Conservation (phyloP, 805 yeast species). For the Candida manassasensis region DNA sequence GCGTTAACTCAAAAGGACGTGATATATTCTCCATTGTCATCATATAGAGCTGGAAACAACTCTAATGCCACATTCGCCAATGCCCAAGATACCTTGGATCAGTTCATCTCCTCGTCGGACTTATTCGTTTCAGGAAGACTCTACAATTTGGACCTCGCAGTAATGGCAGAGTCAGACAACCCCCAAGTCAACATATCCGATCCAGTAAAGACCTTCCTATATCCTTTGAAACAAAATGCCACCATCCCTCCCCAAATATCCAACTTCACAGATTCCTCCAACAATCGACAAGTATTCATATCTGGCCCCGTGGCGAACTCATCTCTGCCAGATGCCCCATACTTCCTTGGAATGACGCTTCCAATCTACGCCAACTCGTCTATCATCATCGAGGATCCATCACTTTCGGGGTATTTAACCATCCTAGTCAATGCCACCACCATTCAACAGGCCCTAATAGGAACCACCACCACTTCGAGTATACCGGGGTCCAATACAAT, state of each 20-base stretch:
- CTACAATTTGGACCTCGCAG: slow-evolving; percentile 55
- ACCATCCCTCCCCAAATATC: slow-evolving; percentile 42
- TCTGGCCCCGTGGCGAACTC: slow-evolving; percentile 61
- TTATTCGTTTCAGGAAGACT: slow-evolving; percentile 59
- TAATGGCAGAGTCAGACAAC: slow-evolving; percentile 38
- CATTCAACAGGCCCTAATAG: slow-evolving; percentile 26
- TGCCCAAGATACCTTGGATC: slow-evolving; percentile 47
- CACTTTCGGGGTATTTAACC: slow-evolving; percentile 67
- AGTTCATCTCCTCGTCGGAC: slow-evolving; percentile 60
- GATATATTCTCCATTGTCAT: slow-evolving; percentile 54
- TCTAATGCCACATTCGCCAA: slow-evolving; percentile 39
- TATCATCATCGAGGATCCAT: slow-evolving; percentile 53
- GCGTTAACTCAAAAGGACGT: slow-evolving; percentile 61
- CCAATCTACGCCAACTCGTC: slow-evolving; percentile 76
- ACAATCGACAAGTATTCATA: slow-evolving; percentile 27
- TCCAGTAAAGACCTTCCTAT: slow-evolving; percentile 33
- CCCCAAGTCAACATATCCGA: slow-evolving; percentile 21
- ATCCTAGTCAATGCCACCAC: slow-evolving; percentile 38
- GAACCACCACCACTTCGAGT: slow-evolving; percentile 9
- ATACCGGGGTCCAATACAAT: slow-evolving; percentile 6
- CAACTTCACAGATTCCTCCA: slow-evolving; percentile 14
- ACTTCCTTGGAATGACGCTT: slow-evolving; percentile 68
- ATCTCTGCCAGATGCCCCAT: slow-evolving; percentile 18
- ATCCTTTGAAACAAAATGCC: slow-evolving; percentile 47
- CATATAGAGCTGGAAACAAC: slow-evolving; percentile 69